Evolutionary conservation across 306 rosid species (phyloP), one percentile per base, ranked within the genome.

Genomic region (Purshia tridentata): DNA sequence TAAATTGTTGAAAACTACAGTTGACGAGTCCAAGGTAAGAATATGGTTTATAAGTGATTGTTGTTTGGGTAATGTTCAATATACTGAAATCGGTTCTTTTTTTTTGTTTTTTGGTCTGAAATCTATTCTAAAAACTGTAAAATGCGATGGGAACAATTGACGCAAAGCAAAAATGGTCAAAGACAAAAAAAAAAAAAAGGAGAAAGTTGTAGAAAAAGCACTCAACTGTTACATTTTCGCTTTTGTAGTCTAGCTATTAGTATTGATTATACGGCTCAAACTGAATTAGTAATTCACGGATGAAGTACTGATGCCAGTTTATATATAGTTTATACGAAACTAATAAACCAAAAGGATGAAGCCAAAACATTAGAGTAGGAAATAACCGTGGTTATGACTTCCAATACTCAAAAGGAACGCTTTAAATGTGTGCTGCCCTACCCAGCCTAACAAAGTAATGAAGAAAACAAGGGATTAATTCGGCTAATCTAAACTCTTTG

Each of bases 361-460:
- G 12, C 66, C 7, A 14, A 15, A 35, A 35, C 12, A 7, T 6
- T 6, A 15, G 47, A 60, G 66, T 15, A 60, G 22, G 46, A 20
- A 47, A n/a, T 29, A 59, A 59, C 29, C 63, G 65, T 59, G 66
- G 20, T 15, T 14, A 37, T 60, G 65, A 60, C 66, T 60, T 60
- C 20, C 65, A 58, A 16, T 42, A 2, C 16, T 57, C 9, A 58
- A 6, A 15, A 56, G 62, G 62, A 56, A 22, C 16, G 23, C 13
- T 23, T 56, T 22, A 16, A 57, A 23, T 57, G 41, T 16, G 6
- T 13, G 35, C 9, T 29, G 44, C 18, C 35, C 42, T 13, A 39
- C 35, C 18, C 9, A 29, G 20, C 29, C 16, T 29, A 19, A 8
- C 7, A 60, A 39, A 15, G 20, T 9, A 47, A 47, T 2, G 12